Conservation (phyloP, 2,329 filamentous ascomycete genomes). For the Hypoxylon rubiginosum region DNA sequence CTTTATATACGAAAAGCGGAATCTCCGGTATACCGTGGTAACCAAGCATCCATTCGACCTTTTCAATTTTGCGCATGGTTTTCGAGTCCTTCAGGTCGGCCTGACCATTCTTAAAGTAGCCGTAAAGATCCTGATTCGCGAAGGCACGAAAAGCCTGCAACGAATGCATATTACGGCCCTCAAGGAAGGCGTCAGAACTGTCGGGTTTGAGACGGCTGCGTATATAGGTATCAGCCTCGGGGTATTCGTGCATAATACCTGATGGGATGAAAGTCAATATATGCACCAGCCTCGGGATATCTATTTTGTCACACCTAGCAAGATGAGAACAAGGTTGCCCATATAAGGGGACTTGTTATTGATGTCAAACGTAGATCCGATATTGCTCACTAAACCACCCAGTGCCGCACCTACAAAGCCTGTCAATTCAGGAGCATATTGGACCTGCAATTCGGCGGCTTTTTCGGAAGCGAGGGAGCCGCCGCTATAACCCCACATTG, state of each 20-base stretch:
- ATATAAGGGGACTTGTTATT: conserved; percentile 50
- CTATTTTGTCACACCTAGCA: conserved; percentile 51
- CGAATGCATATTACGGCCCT: conserved; percentile 33
- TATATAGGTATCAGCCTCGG: conserved; percentile 46
- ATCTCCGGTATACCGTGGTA: conserved; percentile 59
- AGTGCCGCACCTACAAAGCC: conserved; percentile 62
- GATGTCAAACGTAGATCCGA: conserved; percentile 45
- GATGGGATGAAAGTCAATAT: conserved; percentile 45
- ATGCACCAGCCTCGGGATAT: conserved; percentile 44
- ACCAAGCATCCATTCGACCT: conserved; percentile 48
- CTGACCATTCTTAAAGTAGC: conserved; percentile 48
- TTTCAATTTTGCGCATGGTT: conserved; percentile 45
- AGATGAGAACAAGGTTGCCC: conserved; percentile 51
- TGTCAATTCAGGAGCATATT: conserved; percentile 65
- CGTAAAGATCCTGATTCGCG: conserved; percentile 47
- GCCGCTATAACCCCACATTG: conserved; percentile 68
- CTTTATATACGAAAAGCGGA: conserved; percentile 65
- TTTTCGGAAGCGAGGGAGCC: conserved; percentile 65
- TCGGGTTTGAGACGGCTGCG: conserved; percentile 48
- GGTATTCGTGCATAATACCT: conserved; percentile 51
- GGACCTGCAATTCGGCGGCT: conserved; percentile 64
- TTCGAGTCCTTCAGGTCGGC: conserved; percentile 43
- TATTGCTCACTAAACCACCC: conserved; percentile 56
- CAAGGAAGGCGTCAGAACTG: conserved; percentile 47
- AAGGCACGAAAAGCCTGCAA: conserved; percentile 43